Evolutionary conservation across 1,284 basidiomycete species (phyloP).

Genomic region (Ustilago sp.): DNA sequence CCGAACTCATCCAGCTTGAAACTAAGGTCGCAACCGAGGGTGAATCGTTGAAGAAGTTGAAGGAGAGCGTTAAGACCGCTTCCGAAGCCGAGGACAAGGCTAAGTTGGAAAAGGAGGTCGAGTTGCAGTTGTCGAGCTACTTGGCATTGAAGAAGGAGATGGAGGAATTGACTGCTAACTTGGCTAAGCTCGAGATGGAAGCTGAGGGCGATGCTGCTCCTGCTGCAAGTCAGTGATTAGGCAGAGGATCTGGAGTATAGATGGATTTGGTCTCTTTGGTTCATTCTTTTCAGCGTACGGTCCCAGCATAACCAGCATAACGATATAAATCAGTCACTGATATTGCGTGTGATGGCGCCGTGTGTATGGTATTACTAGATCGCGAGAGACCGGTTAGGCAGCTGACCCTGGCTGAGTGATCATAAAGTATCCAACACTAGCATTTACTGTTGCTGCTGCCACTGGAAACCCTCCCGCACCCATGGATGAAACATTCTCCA

Average conservation of each 20-base stretch:
- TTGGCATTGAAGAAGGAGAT: slow-evolving; percentile 42
- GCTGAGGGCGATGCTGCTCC: slow-evolving; percentile 9
- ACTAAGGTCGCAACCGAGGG: slow-evolving; percentile 54
- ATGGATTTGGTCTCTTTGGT: neutral
- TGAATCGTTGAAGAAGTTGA: slow-evolving; percentile 55
- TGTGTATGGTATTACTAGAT: neutral
- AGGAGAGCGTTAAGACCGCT: slow-evolving; percentile 48
- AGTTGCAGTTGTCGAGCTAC: slow-evolving; percentile 28
- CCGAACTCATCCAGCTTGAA: slow-evolving; percentile 57
- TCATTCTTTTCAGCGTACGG: neutral
- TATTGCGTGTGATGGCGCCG: neutral
- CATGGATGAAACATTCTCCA: slow-evolving; percentile 6
- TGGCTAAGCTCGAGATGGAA: slow-evolving; percentile 44
- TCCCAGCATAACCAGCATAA: neutral
- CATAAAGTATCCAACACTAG: slow-evolving; percentile 22
- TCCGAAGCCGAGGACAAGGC: slow-evolving; percentile 53
- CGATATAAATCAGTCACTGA: neutral
- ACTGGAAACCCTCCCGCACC: slow-evolving; percentile 4
- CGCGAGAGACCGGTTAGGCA: neutral
- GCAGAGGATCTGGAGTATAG: slow-evolving; percentile 5
- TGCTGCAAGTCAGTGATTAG: neutral
- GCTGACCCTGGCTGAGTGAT: slow-evolving; percentile 13
- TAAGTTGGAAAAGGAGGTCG: slow-evolving; percentile 39
- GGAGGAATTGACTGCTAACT: slow-evolving; percentile 32
- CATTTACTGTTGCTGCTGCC: neutral